A percentile compares a stretch with the other conserved stretches of the same genome.
Conservation (phyloP, 768 basidiomycete genomes). For the Tricholoma saponaceum region DNA sequence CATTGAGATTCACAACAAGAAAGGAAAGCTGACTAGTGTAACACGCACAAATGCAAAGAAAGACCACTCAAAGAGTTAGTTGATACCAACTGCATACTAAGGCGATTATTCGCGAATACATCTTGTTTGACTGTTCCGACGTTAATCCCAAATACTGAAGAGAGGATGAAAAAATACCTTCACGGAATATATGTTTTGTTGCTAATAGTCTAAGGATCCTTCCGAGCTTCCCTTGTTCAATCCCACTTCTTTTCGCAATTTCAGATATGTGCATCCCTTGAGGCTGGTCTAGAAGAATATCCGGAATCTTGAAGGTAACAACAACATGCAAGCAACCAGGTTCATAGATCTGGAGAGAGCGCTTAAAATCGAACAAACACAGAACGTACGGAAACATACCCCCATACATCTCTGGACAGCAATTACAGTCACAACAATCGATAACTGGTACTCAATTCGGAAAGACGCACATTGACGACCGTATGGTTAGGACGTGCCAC, state of each 20-base stretch:
- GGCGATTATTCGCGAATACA: slow-evolving; percentile 39
- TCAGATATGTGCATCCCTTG: slow-evolving; percentile 31
- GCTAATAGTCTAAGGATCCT: slow-evolving; percentile 34
- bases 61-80: slow-evolving; percentile 24
- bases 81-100: slow-evolving; percentile 31
- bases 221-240: slow-evolving; percentile 31
- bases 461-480: slow-evolving; percentile 26
- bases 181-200: slow-evolving; percentile 33
- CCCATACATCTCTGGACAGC: background rate
- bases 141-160: slow-evolving; percentile 4
- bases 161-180: slow-evolving; percentile 18
- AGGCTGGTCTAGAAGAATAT: slow-evolving; percentile 28
- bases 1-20: background rate
- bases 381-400: background rate
- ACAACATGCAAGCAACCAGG: slow-evolving; percentile 32
- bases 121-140: slow-evolving; percentile 26
- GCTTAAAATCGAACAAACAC: background rate
- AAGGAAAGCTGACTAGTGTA: background rate
- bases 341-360: slow-evolving; percentile 20
- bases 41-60: slow-evolving; percentile 21
- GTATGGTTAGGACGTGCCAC: slow-evolving; percentile 27
- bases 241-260: slow-evolving; percentile 22
- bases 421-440: background rate
- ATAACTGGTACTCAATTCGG: background rate
- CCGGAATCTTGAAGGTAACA: slow-evolving; percentile 30